Base-by-base conservation (phyloP, 208 protist species). In the Trypanosoma caninum region DNA sequence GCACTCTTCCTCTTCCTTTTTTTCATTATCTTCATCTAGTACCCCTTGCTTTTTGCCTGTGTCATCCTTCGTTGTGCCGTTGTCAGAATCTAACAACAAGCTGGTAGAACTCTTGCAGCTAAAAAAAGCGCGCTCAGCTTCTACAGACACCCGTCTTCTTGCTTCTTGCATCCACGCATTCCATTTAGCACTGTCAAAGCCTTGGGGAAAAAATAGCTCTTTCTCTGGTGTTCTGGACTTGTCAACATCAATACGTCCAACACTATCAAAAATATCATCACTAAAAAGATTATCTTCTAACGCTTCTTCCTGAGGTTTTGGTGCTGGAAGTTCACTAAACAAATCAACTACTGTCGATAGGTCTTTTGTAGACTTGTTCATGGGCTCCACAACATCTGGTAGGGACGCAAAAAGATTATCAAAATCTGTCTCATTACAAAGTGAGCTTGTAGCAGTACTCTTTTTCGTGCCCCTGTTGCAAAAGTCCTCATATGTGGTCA, bases 321-420 rank as follows among this genome's bases (percentile, higher is more conserved):
- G 44, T 47, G 48, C 41, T 66, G 74, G 40, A 44, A 73, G 40
- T 8, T 6, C 18, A 14, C n/a, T 16, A 40, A 74, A 67, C 9
- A 62, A 33, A 27, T 51, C 59, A 68, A 56, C 41, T 3, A 50
- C 25, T 37, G 27, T 27, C 3, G 37, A 4, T 23, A 3, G 33
- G 5, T 1, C 22, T 35, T 42, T 37, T 9, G n/a, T n/a, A 8
- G 44, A 30, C 44, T 59, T 18, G 27, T 51, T 22, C 5, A 50
- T 50, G 18, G 23, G 38, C n/a, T 7, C 22, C 8, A 69, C 52
- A 9, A 60, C 61, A 27, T 70, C 68, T 8, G 77, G 77, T 4
- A 84, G 50, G 7, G 63, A 46, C 6, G 69, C 56, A 45, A 84
- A 79, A 40, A 84, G 56, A 30, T 53, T 30, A 53, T 84, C 77